These are phyloP conservation scores for Dendrocalamus sinicus DNA, from an alignment of 176 grass and related monocot species.

Conservation along the genomic window DNA sequence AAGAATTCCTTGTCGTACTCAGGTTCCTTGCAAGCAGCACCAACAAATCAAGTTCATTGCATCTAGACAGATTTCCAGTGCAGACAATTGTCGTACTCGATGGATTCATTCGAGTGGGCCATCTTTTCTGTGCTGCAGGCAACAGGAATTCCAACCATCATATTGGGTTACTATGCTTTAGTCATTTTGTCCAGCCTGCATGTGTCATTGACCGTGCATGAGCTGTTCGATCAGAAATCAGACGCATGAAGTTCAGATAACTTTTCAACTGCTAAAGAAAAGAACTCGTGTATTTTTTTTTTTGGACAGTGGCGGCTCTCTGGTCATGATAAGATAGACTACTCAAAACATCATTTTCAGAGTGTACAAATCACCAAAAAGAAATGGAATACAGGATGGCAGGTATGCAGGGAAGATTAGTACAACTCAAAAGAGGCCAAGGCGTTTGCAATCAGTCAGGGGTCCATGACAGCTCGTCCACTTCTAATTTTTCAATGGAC, in stretches of 20 bases:
- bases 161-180: not conserved
- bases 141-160: not conserved
- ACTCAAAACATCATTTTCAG: slow-evolving; percentile 3
- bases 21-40: slow-evolving; percentile 22
- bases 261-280: not conserved
- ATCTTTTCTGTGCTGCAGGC: not conserved
- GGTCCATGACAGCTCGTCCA: slow-evolving; percentile 43
- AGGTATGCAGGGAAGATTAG: not conserved
- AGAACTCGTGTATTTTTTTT: not conserved
- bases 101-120: not conserved
- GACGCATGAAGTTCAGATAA: not conserved
- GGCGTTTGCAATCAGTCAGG: not conserved
- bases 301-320: not conserved
- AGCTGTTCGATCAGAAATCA: not conserved
- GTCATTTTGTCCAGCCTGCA: not conserved
- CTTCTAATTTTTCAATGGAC: not conserved
- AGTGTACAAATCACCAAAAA: slow-evolving; percentile 23
- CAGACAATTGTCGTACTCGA: not conserved
- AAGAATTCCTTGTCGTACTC: not conserved
- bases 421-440: not conserved
- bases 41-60: slow-evolving; percentile 17
- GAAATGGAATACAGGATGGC: not conserved
- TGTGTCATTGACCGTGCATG: not conserved
- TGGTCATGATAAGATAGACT: slow-evolving; percentile 18
- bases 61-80: slow-evolving; percentile 19